phyloP scores from a whole-genome alignment of 306 rosid species.

The Quercus alba region DNA sequence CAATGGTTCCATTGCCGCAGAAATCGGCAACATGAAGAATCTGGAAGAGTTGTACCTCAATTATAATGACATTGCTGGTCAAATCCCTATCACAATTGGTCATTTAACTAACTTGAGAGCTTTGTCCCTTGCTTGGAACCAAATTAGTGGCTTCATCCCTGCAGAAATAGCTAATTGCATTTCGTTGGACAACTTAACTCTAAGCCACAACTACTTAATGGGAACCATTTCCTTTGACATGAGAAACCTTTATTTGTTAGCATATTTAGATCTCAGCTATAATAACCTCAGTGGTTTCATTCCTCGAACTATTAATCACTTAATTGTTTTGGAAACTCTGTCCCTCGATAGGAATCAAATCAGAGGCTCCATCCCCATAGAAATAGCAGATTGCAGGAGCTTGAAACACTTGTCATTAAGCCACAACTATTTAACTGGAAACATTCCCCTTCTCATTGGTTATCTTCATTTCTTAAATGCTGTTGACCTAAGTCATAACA shows the following conservation, averaged over 20 bases:
- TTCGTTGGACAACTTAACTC: neutral
- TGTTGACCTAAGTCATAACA: neutral
- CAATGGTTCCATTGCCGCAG: too few species aligned
- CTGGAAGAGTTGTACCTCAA: too few species aligned
- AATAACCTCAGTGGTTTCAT: neutral
- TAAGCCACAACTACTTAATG: neutral
- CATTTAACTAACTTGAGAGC: neutral
- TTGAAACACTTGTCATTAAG: neutral
- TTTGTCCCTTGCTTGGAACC: neutral
- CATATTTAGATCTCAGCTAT: too few species aligned
- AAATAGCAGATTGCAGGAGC: accelerated
- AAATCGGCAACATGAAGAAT: too few species aligned
- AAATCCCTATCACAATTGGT: neutral
- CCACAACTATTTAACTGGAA: neutral
- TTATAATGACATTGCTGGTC: neutral
- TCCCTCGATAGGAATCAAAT: too few species aligned
- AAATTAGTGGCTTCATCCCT: neutral
- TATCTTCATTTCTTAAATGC: accelerated
- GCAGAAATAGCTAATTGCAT: neutral
- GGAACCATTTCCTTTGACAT: too few species aligned
- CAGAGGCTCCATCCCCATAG: neutral
- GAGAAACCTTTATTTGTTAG: too few species aligned
- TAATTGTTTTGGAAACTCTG: too few species aligned
- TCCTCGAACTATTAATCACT: neutral
- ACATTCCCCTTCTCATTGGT: neutral